Evolutionary conservation across 495 filamentous ascomycete species (phyloP), one percentile per base, ranked within the genome.

Genomic region (Darksidea phi): DNA sequence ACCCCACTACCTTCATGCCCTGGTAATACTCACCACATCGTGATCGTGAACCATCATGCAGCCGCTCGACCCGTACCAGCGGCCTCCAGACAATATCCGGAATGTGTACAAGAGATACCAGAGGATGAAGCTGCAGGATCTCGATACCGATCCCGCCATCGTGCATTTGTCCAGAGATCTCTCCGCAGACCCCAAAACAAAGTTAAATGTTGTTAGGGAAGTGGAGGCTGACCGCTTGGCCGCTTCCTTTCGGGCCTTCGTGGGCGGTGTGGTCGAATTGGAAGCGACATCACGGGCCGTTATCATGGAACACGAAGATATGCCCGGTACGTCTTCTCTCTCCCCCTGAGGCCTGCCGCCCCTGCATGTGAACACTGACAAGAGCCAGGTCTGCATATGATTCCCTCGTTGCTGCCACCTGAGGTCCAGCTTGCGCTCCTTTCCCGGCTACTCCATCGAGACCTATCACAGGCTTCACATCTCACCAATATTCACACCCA

Each of bases 401-500:
- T 89, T 21, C 91, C 92, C 54, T 79, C 80, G 10, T 71, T 96
- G 0, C 74, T 96, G 36, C 87, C 90, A 10, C 78, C 80, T 13
- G 70, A 75, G 3, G 78, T 87, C 20, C 93, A 97, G 73, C 77
- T 78, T 54, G 70, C 75, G 17, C 77, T 97, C 6, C 76, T 96
- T 5, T 80, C 75, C 12, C 80, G 81, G 23, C 74, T 96, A 64
- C 76, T 96, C 28, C 90, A 95, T 71, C 83, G 87, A 37, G 88
- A 95, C 72, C 82, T 97, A 13, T 86, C 86, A 54, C 80, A 88
- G 65, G 82, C 85, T 6, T 58, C 71, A 12, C 88, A 97, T 71
- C 80, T 86, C 66, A 96, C 93, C 57, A 97, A 97, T 75, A 72
- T 96, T 13, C 89, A 96, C 72, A 75, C 88, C 1, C 90, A 95